Evolutionary conservation across 148 eudicot genomes (phyloP), one percentile per base, ranked within the genome.

Genomic region (Fagopyrum homotropicum): DNA sequence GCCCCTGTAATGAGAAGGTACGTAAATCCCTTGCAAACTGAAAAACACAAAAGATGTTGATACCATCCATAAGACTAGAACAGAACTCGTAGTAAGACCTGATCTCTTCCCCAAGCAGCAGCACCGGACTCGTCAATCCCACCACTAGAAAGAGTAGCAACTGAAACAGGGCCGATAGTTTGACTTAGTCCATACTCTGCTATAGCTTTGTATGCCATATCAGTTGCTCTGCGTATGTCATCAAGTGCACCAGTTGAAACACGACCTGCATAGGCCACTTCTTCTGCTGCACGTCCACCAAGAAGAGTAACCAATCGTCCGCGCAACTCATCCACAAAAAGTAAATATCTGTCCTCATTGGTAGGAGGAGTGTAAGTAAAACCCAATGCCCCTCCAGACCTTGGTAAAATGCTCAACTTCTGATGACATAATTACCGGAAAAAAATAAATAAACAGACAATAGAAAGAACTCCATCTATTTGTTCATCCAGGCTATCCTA

Each of bases 261-360:
- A 81, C 98, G 97, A 15, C 98, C 98, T 7, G 88, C 85, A 76
- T 87, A 94, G 44, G 83, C 80, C 63, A 91, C 78, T 83, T 93
- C 98, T 82, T 94, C 98, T 7, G 98, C 97, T 55, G 98, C 98
- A 81, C 95, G 98, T 15, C 98, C 98, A 57, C 98, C 98, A 72
- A 94, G 98, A 79, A 94, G 98, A 22, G 98, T 94, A 79, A 90
- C 97, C 75, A 94, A 86, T 77, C 96, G 88, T 76, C 97, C 98
- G 68, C 89, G 93, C 63, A 94, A 82, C 86, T 94, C 98, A 70
- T 94, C 93, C 51, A 91, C 85, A 80, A 94, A 94, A 72, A 94
- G 93, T 80, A 94, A 83, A 78, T 91, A 94, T 85, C 94, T 88
- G 77, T 94, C 98, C 87, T 94, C 97, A 75, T 35, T 86, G 80